Percentiles rank a stretch among this genome's conserved stretches.
These are phyloP conservation scores for Elaeis guineensis DNA, from an alignment of 176 grass and related monocot species.

Conservation along the genomic window DNA sequence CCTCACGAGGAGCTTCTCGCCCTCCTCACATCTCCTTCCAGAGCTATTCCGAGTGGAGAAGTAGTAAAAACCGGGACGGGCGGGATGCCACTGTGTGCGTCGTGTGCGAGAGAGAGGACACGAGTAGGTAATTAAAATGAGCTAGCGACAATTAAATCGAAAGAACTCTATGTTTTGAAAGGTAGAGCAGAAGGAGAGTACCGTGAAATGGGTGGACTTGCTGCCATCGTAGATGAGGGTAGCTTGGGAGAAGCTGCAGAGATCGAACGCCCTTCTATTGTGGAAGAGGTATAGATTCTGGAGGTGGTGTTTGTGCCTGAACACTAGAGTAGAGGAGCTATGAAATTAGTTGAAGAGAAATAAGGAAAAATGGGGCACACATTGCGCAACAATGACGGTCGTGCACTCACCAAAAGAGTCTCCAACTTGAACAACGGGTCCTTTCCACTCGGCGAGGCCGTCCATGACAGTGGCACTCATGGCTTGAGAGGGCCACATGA, in stretches of 20 bases:
- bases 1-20: conserved; percentile 36
- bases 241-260: not conserved
- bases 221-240: conserved; percentile 1
- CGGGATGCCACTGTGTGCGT: not conserved
- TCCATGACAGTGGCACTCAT: not conserved
- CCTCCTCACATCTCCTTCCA: conserved; percentile 11
- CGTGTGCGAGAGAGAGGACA: too few species aligned
- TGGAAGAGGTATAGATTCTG: conserved; percentile 10
- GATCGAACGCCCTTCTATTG: conserved; percentile 10
- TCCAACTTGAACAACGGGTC: not conserved
- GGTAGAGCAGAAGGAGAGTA: not conserved
- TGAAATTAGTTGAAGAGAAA: not conserved
- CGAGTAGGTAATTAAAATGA: not conserved
- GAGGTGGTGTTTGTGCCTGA: not conserved
- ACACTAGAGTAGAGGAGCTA: not conserved
- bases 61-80: not conserved
- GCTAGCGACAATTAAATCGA: too few species aligned
- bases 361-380: not conserved
- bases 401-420: not conserved
- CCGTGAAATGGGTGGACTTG: conserved; percentile 2
- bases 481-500: not conserved
- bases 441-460: not conserved
- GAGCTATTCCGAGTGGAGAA: too few species aligned
- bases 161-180: too few species aligned
- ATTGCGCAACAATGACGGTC: too few species aligned